Percentiles rank a stretch among this genome's conserved stretches.
phyloP scores from a whole-genome alignment of 495 filamentous ascomycete species.

The Xylaria sp. region DNA sequence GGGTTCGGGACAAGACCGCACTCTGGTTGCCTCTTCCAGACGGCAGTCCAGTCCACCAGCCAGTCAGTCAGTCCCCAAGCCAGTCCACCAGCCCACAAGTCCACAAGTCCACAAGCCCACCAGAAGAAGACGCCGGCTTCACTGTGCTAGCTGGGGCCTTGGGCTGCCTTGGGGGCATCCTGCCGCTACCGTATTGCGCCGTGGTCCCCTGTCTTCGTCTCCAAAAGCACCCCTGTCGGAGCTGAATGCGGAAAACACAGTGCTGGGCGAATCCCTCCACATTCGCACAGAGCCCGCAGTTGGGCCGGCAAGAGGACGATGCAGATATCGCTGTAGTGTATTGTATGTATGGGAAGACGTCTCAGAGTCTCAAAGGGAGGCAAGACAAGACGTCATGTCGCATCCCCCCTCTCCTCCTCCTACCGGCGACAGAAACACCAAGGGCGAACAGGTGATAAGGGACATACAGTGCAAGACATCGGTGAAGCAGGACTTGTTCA shows the following conservation, averaged over 20 bases:
- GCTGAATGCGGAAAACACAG: constrained; percentile 29
- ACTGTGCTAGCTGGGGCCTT: constrained; percentile 16
- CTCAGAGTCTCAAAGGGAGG: constrained; percentile 6
- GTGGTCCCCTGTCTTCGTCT: constrained; percentile 23
- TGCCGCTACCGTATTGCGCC: constrained; percentile 20
- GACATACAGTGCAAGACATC: constrained; percentile 26
- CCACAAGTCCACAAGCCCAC: too few relatives aligned
- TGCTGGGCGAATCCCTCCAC: constrained; percentile 24
- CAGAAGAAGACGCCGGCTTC: constrained; percentile 2
- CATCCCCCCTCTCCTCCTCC: constrained; percentile 18
- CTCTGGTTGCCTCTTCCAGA: constrained; percentile 28
- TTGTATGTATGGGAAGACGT: not conserved
- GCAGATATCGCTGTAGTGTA: not conserved
- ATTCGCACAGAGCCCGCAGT: constrained; percentile 27
- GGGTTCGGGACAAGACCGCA: constrained; percentile 28
- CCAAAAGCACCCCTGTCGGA: constrained; percentile 29
- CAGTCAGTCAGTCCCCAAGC: too few relatives aligned
- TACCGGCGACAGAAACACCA: not conserved
- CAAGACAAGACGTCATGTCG: constrained; percentile 27
- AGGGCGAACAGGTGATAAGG: not conserved
- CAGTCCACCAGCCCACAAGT: too few relatives aligned
- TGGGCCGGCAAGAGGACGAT: constrained; percentile 23
- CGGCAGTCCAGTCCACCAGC: too few relatives aligned
- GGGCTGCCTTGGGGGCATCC: constrained; percentile 6
- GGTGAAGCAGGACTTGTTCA: not conserved